Evolutionary conservation across 164 flowering plant genomes (phyloP), one percentile per base, ranked within the genome.

Genomic region (Litsea cubeba): DNA sequence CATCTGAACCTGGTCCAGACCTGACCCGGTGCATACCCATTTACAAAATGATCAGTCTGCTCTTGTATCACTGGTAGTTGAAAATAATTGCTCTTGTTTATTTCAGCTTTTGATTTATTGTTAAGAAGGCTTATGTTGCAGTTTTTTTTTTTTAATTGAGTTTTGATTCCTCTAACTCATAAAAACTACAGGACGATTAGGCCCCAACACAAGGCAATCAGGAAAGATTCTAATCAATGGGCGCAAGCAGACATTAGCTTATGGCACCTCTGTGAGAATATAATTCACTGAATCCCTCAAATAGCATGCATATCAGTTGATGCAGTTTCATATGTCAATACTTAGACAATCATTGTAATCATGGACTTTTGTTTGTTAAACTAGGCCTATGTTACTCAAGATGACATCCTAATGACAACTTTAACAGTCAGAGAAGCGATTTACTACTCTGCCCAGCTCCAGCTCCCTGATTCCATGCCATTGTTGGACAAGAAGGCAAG

Each of bases 371-470:
- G 5, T 25, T 51, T 4, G 40, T 71, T 68, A 51, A 24, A 32
- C 11, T 74, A 89, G 93, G 87, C 88, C 17, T 87, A 89, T 81
- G 88, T 85, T 67, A 85, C 90, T 2, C 93, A 88, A 86, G 91
- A 88, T 49, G 89, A 88, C 32, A 62, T 69, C 5, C 69, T 90
- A 50, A 82, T 86, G 75, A 74, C 81, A 20, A 88, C 89, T 3
- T 26, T 88, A 10, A 86, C 90, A 0, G 91, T 89, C 3, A 78
- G 73, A 80, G 95, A 91, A 81, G 85, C 89, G 0, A 76, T 91
- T 0, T 76, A 82, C 77, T 90, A 85, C 83, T 87, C 95, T 12
- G 93, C 93, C n/a, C 81, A 81, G 50, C 87, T 91, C 51, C 88
- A 86, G 76, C 79, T 91, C 35, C 91, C 95, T 0, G 63, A 72